phyloP scores from a whole-genome alignment of 495 filamentous ascomycete genomes.

The Jackrogersella multiformis region DNA sequence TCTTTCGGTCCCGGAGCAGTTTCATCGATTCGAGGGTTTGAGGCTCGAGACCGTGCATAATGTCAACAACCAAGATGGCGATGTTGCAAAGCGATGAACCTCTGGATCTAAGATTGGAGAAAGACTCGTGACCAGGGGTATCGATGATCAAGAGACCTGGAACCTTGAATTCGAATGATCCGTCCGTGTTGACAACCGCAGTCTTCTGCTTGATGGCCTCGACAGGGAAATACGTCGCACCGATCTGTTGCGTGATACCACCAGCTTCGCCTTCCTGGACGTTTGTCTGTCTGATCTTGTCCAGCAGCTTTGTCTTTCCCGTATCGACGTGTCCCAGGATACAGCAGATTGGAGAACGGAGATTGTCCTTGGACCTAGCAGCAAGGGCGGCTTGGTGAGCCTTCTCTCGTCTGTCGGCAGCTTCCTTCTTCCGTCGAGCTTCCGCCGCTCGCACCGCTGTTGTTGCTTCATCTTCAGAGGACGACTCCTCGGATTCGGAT shows the following conservation, averaged over 20 bases:
- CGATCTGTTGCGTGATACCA: constrained; percentile 99
- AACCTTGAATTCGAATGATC: constrained; percentile 94
- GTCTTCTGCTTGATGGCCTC: constrained; percentile 94
- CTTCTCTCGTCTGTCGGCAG: constrained; percentile 86
- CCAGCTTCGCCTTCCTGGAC: constrained; percentile 99
- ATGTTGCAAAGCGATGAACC: constrained; percentile 99
- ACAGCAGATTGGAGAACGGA: constrained; percentile 98
- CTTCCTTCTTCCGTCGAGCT: constrained; percentile 83
- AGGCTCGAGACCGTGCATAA: constrained; percentile 99
- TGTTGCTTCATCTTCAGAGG: constrained; percentile 73
- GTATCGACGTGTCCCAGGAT: constrained; percentile 99
- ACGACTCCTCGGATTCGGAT: constrained; percentile 59
- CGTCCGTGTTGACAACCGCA: constrained; percentile 88
- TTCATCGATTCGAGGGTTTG: constrained; percentile 98
- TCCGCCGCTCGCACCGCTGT: constrained; percentile 74
- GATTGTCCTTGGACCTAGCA: constrained; percentile 90
- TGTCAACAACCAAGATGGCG: constrained; percentile 98
- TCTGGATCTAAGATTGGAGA: constrained; percentile 95
- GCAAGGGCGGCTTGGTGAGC: constrained; percentile 91
- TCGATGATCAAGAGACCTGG: constrained; percentile 98
- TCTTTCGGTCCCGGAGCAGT: constrained; percentile 89
- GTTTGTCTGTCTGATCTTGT: constrained; percentile 99
- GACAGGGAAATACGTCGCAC: constrained; percentile 98
- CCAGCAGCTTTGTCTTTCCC: constrained; percentile 97
- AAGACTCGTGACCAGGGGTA: constrained; percentile 99